Evolutionary conservation across 768 basidiomycete genomes (phyloP), one percentile per base, ranked within the genome.

Genomic region (Phallus indusiatus): DNA sequence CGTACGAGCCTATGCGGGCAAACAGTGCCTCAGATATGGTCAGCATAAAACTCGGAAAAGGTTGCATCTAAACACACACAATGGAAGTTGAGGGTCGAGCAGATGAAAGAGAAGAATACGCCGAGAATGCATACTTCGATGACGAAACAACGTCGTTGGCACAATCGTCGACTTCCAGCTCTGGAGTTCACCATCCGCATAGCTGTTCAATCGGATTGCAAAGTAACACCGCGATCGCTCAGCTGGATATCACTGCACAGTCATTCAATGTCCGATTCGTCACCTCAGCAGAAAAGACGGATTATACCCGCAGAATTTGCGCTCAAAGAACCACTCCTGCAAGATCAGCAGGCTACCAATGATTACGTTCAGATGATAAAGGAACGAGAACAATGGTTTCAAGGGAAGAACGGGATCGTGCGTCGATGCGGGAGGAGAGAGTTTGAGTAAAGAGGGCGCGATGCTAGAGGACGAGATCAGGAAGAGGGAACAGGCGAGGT

Each of bases 341-440:
- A 76, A 0, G 80, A 86, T 3, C 80, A 84, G 60, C 71, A 69
- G 17, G 76, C 86, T 71, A 68, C 88, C n/a, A 72, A 72, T 53
- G 85, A 88, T 59, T 90, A 88, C 65, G 72, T 83, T 1, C 70
- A 77, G 48, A 89, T 94, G 82, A 75, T 78, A 5, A 75, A 76
- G 57, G 85, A 86, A 59, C 77, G 94, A 17, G 94, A 96, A 63
- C 78, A 80, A 52, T 96, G 86, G 80, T 94, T 83, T 75, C 78
- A 76, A 58, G 72, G 62, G 78, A 80, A 22, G 88, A 92, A 67
- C 75, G 78, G 52, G 75, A 78, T 64, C 75, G 84, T 22, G 83
- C 84, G 66, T 73, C 67, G 11, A 75, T 93, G 24, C 96, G 94
- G 94, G 94, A 95, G 71, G 86, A 92, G 86, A 92, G 72, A 94